phyloP scores from a whole-genome alignment of 495 filamentous ascomycete species.

The Daldinia childiae region DNA sequence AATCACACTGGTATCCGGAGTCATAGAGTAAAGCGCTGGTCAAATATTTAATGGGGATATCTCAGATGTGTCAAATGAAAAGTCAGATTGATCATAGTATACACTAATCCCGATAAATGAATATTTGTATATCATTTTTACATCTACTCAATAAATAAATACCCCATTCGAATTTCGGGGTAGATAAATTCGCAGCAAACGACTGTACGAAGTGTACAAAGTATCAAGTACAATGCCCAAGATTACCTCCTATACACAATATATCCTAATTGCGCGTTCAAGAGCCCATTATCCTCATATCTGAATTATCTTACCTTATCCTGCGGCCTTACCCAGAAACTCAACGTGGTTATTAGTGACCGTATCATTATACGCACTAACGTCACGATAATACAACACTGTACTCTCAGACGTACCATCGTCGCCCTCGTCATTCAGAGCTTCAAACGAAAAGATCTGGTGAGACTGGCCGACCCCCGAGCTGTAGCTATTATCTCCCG shows the following conservation, averaged over 20 bases:
- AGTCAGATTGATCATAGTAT: constrained; percentile 14
- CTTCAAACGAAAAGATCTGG: constrained; percentile 65
- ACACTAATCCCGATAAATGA: not conserved
- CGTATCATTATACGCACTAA: constrained; percentile 45
- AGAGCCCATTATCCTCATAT: not conserved
- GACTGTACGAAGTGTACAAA: not conserved
- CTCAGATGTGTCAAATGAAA: constrained; percentile 13
- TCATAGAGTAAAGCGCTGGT: not conserved
- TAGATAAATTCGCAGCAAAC: not conserved
- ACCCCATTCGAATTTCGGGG: not conserved
- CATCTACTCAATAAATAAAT: not conserved
- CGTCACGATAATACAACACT: constrained; percentile 49
- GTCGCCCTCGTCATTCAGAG: constrained; percentile 23
- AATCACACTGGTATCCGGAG: not conserved
- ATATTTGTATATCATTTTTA: not conserved
- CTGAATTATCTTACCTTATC: not conserved
- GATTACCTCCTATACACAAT: not conserved
- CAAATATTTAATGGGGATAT: not conserved
- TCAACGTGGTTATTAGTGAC: constrained; percentile 32
- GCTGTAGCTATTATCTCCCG: constrained; percentile 56
- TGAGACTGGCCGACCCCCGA: constrained; percentile 62
- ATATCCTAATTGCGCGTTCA: not conserved
- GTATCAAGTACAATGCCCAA: not conserved
- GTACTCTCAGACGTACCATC: constrained; percentile 30
- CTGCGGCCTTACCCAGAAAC: constrained; percentile 14